A percentile compares a stretch with the other conserved stretches of the same genome.
phyloP scores from a whole-genome alignment of 768 basidiomycete genomes.

The Tulasnella sp. region DNA sequence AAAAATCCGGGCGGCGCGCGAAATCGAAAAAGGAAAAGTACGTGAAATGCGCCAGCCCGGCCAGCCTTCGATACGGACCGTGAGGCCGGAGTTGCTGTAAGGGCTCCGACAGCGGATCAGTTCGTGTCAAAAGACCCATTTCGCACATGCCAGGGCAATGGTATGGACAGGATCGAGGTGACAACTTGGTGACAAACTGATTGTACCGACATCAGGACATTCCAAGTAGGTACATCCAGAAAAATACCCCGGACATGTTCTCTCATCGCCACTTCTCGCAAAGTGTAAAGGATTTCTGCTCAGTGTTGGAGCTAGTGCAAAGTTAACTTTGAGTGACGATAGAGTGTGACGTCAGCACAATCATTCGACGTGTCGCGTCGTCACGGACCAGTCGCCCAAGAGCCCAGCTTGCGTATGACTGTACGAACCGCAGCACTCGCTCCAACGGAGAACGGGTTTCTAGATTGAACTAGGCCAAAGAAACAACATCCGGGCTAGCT shows the following conservation, averaged over 20 bases:
- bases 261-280: not conserved
- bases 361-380: not conserved
- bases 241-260: not conserved
- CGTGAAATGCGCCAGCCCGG: not conserved
- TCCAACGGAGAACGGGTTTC: not conserved
- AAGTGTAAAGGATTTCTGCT: not conserved
- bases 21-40: not conserved
- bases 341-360: not conserved
- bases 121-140: not conserved
- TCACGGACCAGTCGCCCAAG: not conserved
- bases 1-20: not conserved
- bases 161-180: not conserved
- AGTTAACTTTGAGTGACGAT: constrained; percentile 2
- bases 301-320: not conserved
- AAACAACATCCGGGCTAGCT: not conserved
- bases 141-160: not conserved
- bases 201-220: not conserved
- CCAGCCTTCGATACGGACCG: not conserved
- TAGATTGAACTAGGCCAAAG: not conserved
- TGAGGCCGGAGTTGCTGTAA: not conserved
- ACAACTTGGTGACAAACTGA: constrained; percentile 1
- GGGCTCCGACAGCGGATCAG: not conserved
- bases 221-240: not conserved
- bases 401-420: not conserved
- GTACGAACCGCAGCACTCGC: not conserved